phyloP scores from a whole-genome alignment of 2,329 filamentous ascomycete genomes.

The Penicillium brasilianum region DNA sequence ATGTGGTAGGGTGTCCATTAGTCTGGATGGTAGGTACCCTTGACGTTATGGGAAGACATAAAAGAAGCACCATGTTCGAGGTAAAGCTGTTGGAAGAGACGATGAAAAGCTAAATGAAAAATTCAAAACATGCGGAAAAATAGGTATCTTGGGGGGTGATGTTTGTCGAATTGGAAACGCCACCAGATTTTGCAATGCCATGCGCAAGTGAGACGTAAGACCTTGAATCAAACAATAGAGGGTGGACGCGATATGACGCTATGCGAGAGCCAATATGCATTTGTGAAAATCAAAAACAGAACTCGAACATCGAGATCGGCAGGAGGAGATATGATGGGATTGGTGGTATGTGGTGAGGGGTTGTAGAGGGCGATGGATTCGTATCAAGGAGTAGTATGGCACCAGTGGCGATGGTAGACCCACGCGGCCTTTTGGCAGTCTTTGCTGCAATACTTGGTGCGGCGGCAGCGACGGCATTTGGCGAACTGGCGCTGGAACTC shows the following conservation, averaged over 20 bases:
- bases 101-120: constrained; percentile 14
- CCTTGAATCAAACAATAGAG: constrained; percentile 34
- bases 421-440: constrained; percentile 99
- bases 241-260: constrained; percentile 40
- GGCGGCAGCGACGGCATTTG: constrained; percentile 92
- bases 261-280: constrained; percentile 45
- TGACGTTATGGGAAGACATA: constrained; percentile 9
- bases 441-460: constrained; percentile 99
- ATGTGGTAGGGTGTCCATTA: not conserved
- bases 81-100: constrained; percentile 17
- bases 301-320: constrained; percentile 32
- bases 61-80: constrained; percentile 13
- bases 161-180: constrained; percentile 40
- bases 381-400: constrained; percentile 56
- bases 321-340: too few relatives aligned
- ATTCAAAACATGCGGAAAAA: constrained; percentile 37
- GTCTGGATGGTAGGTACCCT: not conserved
- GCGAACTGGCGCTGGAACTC: constrained; percentile 96
- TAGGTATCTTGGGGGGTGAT: constrained; percentile 42
- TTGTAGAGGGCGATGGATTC: not conserved
- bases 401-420: constrained; percentile 99
- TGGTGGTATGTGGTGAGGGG: constrained; percentile 18
- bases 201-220: constrained; percentile 38
- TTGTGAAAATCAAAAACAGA: constrained; percentile 36
- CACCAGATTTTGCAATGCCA: constrained; percentile 45